phyloP scores from a whole-genome alignment of 2,329 filamentous ascomycete species.

The Trichoderma gracile region DNA sequence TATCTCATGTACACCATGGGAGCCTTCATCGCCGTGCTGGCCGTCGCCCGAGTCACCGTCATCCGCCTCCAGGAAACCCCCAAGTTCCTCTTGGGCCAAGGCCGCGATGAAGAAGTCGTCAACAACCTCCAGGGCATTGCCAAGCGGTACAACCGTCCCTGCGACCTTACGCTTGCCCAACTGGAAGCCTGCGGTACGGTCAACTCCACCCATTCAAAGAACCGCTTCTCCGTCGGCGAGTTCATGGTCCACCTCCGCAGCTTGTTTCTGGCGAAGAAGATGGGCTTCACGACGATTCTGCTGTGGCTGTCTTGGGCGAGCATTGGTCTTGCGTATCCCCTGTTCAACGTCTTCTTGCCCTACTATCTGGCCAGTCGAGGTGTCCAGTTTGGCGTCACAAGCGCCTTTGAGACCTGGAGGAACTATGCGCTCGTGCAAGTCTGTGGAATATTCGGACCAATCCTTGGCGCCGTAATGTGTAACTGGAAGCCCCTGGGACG shows the following conservation, averaged over 20 bases:
- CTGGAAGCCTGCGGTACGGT: constrained; percentile 43
- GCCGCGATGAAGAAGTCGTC: constrained; percentile 54
- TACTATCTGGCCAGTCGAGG: constrained; percentile 32
- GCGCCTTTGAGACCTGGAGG: constrained; percentile 58
- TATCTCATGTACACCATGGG: constrained; percentile 52
- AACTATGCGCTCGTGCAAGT: constrained; percentile 68
- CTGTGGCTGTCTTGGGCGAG: constrained; percentile 67
- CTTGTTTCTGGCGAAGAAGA: constrained; percentile 59
- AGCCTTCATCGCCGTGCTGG: constrained; percentile 50
- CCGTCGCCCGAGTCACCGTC: constrained; percentile 54
- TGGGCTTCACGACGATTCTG: constrained; percentile 58
- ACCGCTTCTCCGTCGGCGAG: constrained; percentile 31
- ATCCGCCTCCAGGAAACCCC: constrained; percentile 60
- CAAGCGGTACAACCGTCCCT: constrained; percentile 42
- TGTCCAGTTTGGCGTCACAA: constrained; percentile 52
- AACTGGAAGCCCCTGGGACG: constrained; percentile 62
- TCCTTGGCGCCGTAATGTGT: constrained; percentile 64
- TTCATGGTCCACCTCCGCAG: constrained; percentile 56
- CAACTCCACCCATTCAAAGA: constrained; percentile 35
- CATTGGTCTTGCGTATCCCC: constrained; percentile 66
- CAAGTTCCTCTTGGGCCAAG: constrained; percentile 58
- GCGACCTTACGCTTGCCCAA: constrained; percentile 43
- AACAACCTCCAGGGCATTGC: constrained; percentile 43
- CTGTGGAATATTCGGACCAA: constrained; percentile 63
- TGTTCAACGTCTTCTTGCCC: constrained; percentile 69